Evolutionary conservation across 441 rosid genomes (phyloP), one percentile per base, ranked within the genome.

Genomic region (Kokia cookei): DNA sequence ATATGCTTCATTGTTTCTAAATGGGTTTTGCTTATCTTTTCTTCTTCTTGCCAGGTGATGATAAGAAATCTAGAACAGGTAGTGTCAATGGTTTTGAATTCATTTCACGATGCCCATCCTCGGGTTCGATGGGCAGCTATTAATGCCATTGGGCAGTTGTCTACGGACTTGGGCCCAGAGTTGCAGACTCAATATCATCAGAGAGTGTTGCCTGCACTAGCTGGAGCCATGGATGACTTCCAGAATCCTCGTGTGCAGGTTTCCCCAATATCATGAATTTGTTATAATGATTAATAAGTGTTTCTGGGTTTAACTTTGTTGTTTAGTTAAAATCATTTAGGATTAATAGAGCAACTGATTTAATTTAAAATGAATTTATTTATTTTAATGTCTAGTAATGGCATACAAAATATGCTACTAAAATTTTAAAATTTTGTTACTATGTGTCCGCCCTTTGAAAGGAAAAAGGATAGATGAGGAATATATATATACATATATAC

Each of bases 41-140:
- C 10, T 14, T 45, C 9, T 27, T 62, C 32, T 12, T 73, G 53
- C 27, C 61, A 86, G 90, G 84, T 81, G 58, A 82, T 86, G 86
- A 68, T 79, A 68, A 75, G 71, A 70, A 82, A 74, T 65, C 73
- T 86, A 29, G 87, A 86, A 26, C 87, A 80, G 24, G 84, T 86
- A 53, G 86, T 82, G 35, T 78, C 86, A 29, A 82, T 81, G 86
- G 82, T 84, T 71, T 66, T 84, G 73, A 82, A 78, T 69, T 78
- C 86, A 40, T 80, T 86, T 53, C 83, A 81, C 27, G 84, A 88
- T 82, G 81, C 82, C 24, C 86, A 86, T 76, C 84, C 84, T 13
- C 89, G 82, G 9, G 92, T 82, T 48, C 82, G 84, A 17, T 85
- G 86, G 89, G 89, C 87, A 27, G 92, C 90, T 53, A 82, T 88